phyloP scores from a whole-genome alignment of 1,284 basidiomycete genomes.

The Bjerkandera adusta region DNA sequence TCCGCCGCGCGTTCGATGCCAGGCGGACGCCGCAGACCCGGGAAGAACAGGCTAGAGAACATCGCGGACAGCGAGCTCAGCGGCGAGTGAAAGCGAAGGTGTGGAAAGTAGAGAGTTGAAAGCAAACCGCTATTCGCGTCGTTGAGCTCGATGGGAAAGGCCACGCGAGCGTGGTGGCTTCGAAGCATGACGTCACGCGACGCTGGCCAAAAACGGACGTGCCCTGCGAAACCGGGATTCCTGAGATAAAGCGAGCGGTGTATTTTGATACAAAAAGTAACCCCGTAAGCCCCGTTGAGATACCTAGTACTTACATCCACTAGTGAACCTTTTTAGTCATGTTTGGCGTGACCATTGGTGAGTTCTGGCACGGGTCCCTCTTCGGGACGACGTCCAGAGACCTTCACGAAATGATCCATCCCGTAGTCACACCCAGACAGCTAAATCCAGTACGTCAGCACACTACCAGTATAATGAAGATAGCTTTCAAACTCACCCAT shows the following conservation, averaged over 20 bases:
- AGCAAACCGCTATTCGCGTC: background rate
- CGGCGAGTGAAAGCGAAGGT: too few species aligned
- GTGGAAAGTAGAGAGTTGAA: background rate
- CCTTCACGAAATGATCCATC: conserved; percentile 46
- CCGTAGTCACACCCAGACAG: conserved; percentile 46
- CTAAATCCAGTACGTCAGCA: too few species aligned
- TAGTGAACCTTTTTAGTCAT: conserved; percentile 2
- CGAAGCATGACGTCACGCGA: background rate
- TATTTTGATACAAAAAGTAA: background rate
- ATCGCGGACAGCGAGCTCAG: conserved; percentile 5
- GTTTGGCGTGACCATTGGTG: conserved; percentile 1
- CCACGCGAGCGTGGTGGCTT: background rate
- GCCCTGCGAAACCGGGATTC: too few species aligned
- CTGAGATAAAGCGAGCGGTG: too few species aligned
- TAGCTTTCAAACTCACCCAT: conserved; percentile 48
- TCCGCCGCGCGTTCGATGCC: too few species aligned
- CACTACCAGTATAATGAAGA: background rate
- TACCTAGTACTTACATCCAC: too few species aligned
- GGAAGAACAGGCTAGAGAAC: conserved; percentile 4
- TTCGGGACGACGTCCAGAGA: conserved; percentile 43
- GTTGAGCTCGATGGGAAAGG: background rate
- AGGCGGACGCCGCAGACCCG: background rate
- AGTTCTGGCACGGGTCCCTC: conserved; percentile 30
- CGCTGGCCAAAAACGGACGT: too few species aligned
- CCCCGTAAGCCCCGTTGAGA: too few species aligned